phyloP scores from a whole-genome alignment of 75 land plant species.

The Selaginella moellendorffii region DNA sequence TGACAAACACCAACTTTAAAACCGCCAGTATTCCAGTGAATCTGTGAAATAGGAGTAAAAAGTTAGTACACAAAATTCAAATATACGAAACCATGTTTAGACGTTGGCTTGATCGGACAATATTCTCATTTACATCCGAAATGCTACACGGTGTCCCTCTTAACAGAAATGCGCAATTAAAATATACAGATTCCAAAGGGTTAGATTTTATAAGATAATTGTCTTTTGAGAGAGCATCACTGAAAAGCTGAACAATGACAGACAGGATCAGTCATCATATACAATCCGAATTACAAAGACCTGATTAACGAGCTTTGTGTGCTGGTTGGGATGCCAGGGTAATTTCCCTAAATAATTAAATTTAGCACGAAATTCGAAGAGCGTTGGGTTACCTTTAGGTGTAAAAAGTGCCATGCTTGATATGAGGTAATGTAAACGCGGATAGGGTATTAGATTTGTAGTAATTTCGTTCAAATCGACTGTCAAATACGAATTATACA shows the following conservation, averaged over 20 bases:
- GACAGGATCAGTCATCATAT: too few relatives aligned
- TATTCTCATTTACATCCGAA: constrained; percentile 22
- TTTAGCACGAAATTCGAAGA: not conserved
- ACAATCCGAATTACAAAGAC: too few relatives aligned
- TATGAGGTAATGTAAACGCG: constrained; percentile 21
- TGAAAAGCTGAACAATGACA: constrained; percentile 18
- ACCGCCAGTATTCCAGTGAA: too few relatives aligned
- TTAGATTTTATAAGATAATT: constrained; percentile 25
- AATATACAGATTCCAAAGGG: constrained; percentile 21
- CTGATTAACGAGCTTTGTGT: too few relatives aligned
- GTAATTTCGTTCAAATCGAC: constrained; percentile 29
- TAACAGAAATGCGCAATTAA: constrained; percentile 23
- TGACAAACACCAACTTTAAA: too few relatives aligned
- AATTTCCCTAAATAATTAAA: not conserved
- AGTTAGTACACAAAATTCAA: too few relatives aligned
- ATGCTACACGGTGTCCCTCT: constrained; percentile 23
- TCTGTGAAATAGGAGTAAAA: too few relatives aligned
- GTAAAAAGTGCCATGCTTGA: constrained; percentile 22
- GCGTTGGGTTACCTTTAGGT: too few relatives aligned
- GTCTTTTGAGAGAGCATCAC: constrained; percentile 16
- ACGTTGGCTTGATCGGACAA: constrained; percentile 16
- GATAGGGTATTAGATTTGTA: constrained; percentile 26
- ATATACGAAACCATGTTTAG: constrained; percentile 26
- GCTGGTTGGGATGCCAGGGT: not conserved
- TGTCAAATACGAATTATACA: too few relatives aligned